Percentiles rank a stretch among this genome's conserved stretches.
Evolutionary conservation across 305 asterid species (phyloP).

Genomic region (Fraxinus velutina): DNA sequence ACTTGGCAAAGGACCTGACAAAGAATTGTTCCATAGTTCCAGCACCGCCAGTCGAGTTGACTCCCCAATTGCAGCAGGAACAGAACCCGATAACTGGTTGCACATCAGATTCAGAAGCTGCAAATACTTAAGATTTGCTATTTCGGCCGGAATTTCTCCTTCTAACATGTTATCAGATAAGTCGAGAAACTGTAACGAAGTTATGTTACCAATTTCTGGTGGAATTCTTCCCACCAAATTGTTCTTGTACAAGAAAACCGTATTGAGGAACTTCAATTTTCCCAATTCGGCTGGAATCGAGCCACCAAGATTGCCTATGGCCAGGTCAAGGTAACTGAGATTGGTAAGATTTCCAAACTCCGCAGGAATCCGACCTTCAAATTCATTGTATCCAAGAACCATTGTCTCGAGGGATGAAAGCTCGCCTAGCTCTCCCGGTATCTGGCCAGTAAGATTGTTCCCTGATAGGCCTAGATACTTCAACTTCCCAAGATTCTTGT

Average conservation of each 20-base stretch:
- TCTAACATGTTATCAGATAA: slow-evolving; percentile 72
- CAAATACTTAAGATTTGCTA: slow-evolving; percentile 49
- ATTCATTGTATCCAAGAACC: slow-evolving; percentile 68
- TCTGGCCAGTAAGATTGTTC: slow-evolving; percentile 58
- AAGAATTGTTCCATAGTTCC: slow-evolving; percentile 81
- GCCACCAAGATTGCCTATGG: slow-evolving; percentile 68
- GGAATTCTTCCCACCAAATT: slow-evolving; percentile 64
- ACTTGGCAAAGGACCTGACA: slow-evolving; percentile 61
- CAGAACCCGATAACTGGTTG: slow-evolving; percentile 55
- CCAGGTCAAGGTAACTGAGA: slow-evolving; percentile 69
- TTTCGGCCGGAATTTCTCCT: slow-evolving; percentile 58
- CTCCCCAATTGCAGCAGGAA: slow-evolving; percentile 48
- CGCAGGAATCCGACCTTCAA: slow-evolving; percentile 63
- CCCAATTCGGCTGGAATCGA: slow-evolving; percentile 65
- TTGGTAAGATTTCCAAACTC: slow-evolving; percentile 67
- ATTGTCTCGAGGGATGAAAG: slow-evolving; percentile 58
- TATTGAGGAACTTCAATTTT: slow-evolving; percentile 40
- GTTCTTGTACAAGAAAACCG: slow-evolving; percentile 73
- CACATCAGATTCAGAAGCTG: slow-evolving; percentile 72
- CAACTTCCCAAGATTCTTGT: slow-evolving; percentile 49
- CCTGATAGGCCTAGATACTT: slow-evolving; percentile 89
- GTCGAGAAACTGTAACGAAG: slow-evolving; percentile 54
- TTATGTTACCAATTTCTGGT: slow-evolving; percentile 49
- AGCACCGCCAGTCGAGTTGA: slow-evolving; percentile 50
- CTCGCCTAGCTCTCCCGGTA: slow-evolving; percentile 66